phyloP scores from a whole-genome alignment of 805 yeast genomes.

The Hemisphaericaspora nanyangensis region DNA sequence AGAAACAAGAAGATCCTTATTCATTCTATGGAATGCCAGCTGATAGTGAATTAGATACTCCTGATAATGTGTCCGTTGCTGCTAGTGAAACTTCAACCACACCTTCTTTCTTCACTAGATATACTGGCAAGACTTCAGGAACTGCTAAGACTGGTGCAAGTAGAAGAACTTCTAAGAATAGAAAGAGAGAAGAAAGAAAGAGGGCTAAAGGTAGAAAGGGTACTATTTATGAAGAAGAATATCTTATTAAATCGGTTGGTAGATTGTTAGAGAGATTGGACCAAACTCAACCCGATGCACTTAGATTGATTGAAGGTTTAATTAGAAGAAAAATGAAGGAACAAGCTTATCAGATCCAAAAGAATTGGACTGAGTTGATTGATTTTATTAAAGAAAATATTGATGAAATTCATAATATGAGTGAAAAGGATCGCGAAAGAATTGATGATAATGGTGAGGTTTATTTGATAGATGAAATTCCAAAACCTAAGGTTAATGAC shows the following conservation, averaged over 20 bases:
- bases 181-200: constrained; percentile 92
- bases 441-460: constrained; percentile 84
- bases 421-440: constrained; percentile 85
- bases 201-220: constrained; percentile 97
- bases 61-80: constrained; percentile 93
- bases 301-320: constrained; percentile 68
- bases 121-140: constrained; percentile 93
- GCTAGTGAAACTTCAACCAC: constrained; percentile 91
- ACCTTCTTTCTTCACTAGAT: constrained; percentile 90
- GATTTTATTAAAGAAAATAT: constrained; percentile 55
- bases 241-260: constrained; percentile 81
- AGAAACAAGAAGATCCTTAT: constrained; percentile 81
- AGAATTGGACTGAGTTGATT: constrained; percentile 55
- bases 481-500: constrained; percentile 60
- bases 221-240: constrained; percentile 95
- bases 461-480: constrained; percentile 72
- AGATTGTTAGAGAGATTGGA: constrained; percentile 80
- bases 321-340: constrained; percentile 67
- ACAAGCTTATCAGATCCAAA: constrained; percentile 81
- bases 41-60: constrained; percentile 60
- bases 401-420: constrained; percentile 73
- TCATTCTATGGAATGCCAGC: constrained; percentile 70
- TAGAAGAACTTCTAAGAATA: constrained; percentile 85
- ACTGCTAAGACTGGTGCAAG: constrained; percentile 97
- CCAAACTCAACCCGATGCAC: constrained; percentile 71